Evolutionary conservation across 169 alveolate species (phyloP).

Genomic region (Neospora caninum): DNA sequence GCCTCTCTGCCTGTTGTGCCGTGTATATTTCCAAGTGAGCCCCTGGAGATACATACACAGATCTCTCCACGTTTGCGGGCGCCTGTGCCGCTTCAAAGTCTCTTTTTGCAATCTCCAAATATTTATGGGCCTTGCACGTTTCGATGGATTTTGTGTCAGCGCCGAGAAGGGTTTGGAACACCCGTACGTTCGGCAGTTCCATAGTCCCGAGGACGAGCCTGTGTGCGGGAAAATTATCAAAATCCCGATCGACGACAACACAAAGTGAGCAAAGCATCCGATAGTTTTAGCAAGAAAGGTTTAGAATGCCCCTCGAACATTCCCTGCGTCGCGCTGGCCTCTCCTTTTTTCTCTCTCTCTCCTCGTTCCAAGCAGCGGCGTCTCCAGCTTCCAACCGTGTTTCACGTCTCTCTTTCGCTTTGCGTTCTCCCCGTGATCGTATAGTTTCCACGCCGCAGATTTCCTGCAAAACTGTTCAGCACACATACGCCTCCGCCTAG

Average conservation of each 20-base stretch:
- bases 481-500: too few species aligned
- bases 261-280: slow-evolving; percentile 71
- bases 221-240: slow-evolving; percentile 75
- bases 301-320: too few species aligned
- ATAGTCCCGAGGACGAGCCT: slow-evolving; percentile 92
- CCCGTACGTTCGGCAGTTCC: slow-evolving; percentile 90
- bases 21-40: neutral
- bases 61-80: neutral
- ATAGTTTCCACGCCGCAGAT: too few species aligned
- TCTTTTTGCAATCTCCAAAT: neutral
- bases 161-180: slow-evolving; percentile 91
- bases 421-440: too few species aligned
- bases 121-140: neutral
- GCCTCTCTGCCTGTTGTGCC: too few species aligned
- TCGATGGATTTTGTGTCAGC: slow-evolving; percentile 63
- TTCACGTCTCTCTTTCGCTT: too few species aligned
- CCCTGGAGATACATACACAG: neutral
- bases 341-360: too few species aligned
- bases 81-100: neutral
- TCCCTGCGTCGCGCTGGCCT: too few species aligned
- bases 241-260: slow-evolving; percentile 76
- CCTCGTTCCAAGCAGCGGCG: too few species aligned
- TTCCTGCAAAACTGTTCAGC: too few species aligned
- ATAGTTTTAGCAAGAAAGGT: too few species aligned
- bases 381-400: too few species aligned